Evolutionary conservation across 148 eudicot species (phyloP), one percentile per base, ranked within the genome.

Genomic region (Camellia lanceoleosa): DNA sequence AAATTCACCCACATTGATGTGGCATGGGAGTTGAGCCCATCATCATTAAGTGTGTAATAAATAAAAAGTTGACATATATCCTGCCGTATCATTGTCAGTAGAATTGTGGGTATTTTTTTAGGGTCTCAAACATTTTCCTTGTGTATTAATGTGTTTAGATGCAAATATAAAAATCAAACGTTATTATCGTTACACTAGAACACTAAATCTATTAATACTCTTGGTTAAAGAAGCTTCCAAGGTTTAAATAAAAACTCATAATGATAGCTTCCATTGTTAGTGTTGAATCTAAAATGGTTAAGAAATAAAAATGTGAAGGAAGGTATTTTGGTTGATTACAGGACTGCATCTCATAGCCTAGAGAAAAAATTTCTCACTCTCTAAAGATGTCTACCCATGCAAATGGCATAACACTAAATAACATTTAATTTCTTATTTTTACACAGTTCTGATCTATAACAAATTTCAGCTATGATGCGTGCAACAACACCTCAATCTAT

Each of bases 301-400:
- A 71, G 42, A 19, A 55, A 20, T 71, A 52, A 13, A 52, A 51
- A 52, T 51, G 75, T 7, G 16, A 52, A 11, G 41, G 7, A 71
- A 72, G 43, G 19, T 70, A 18, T 55, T 70, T 20, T 46, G 55
- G 15, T 9, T 70, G 73, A 69, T 18, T 70, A 47, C 73, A 70
- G 7, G 72, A 70, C 23, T 70, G 46, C 1, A 14, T 5, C 20
- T 70, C 55, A n/a, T n/a, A 18, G 38, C 73, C 38, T 30, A 70
- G 54, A 70, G 73, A 4, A 46, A 69, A 70, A 46, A 44, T 70
- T 7, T 5, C 20, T n/a, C 13, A 3, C 15, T 3, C 55, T 44
- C 55, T 51, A 68, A 15, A 68, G 20, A 7, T 0, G 43, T 68
- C 72, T 43, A 68, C 43, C 51, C 19, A 0, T 11, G 5, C 6